Evolutionary conservation across 2,329 filamentous ascomycete species (phyloP), one percentile per base, ranked within the genome.

Genomic region (Cytospora chrysosperma): DNA sequence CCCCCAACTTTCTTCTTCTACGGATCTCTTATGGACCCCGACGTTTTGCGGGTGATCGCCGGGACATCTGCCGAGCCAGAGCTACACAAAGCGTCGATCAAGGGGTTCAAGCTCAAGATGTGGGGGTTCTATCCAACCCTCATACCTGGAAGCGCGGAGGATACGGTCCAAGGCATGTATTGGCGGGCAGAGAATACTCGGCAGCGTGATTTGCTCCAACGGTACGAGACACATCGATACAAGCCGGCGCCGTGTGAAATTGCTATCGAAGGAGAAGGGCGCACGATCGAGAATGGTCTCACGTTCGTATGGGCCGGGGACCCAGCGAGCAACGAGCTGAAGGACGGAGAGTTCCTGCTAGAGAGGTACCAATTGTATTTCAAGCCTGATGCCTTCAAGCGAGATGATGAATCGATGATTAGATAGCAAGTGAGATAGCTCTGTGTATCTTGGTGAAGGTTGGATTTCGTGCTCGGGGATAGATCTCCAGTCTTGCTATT

Each of bases 21-120:
- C 21, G 56, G 56, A 6, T 59, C 56, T 24, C 56, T 59, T 7
- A 52, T 59, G 56, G 56, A 59, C 10, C 56, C 56, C 21, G 56
- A 40, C n/a, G 47, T 59, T 12, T 2, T 59, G 28, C 43, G 21
- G 17, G 47, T 28, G 1, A 59, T 59, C 6, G 17, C 47, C 26
- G 30, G 27, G 15, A 51, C 21, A 37, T 28, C 30, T 19, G 37
- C 37, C 37, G 30, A 59, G 5, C 56, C 56, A 9, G 15, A 51
- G 30, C 12, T 52, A 4, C 47, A 59, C n/a, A 40, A 51, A 21
- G 56, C 47, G n/a, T 59, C 24, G 17, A 51, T 51, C 30, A 15
- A 40, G 21, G 56, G 56, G 21, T 59, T 52, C 21, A 51, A 21
- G 27, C 21, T 51, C 17, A 59, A 59, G 17, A 59, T 59, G 47